Conservation (phyloP, 345 rosid genomes). For the Mercurialis annua region DNA sequence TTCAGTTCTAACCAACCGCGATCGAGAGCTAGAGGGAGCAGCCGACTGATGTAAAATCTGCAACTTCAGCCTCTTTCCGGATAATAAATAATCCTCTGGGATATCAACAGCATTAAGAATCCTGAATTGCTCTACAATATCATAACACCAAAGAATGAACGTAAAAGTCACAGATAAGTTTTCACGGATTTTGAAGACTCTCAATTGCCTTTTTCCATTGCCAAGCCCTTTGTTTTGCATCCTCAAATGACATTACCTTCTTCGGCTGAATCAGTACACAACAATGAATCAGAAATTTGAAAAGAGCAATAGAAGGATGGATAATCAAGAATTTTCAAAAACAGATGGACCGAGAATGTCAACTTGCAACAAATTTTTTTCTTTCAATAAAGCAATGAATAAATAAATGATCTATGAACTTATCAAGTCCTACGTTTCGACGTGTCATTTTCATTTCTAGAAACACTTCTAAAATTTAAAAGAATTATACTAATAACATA, state of each 20-base stretch:
- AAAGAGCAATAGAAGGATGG: background rate
- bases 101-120: constrained; percentile 14
- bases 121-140: constrained; percentile 23
- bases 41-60: constrained; percentile 21
- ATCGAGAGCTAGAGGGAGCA: background rate
- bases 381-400: background rate
- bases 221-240: constrained; percentile 81
- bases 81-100: constrained; percentile 26
- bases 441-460: too few relatives aligned
- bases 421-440: too few relatives aligned
- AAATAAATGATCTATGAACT: too few relatives aligned
- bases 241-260: constrained; percentile 91
- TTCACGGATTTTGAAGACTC: constrained; percentile 78
- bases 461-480: too few relatives aligned
- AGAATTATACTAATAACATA: too few relatives aligned
- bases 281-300: constrained; percentile 13
- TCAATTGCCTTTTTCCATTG: constrained; percentile 97
- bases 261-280: constrained; percentile 60
- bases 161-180: constrained; percentile 11
- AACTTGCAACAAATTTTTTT: background rate
- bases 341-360: too few relatives aligned
- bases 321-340: background rate
- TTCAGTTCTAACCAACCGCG: constrained; percentile 12
- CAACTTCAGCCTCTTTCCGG: constrained; percentile 21
- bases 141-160: constrained; percentile 26